Conservation (phyloP, 2,329 filamentous ascomycete species). For the Dactylonectria macrodidyma region DNA sequence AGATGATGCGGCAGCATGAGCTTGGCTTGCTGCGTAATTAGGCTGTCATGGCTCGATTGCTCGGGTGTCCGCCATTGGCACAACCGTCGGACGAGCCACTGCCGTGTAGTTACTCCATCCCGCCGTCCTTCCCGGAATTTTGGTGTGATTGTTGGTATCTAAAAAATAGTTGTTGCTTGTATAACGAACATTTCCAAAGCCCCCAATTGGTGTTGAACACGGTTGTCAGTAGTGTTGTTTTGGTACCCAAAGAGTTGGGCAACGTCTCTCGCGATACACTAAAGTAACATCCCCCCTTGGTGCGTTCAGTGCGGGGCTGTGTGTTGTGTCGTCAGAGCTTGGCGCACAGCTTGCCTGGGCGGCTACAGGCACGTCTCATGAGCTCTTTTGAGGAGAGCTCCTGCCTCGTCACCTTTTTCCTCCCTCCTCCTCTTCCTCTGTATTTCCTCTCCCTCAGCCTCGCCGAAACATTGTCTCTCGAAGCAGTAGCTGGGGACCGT, state of each 20-base stretch:
- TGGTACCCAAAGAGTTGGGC: conserved; percentile 2
- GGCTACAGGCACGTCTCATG: conserved; percentile 29
- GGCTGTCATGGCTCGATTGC: conserved; percentile 19
- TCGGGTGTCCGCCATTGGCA: not conserved
- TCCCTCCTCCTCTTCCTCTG: not conserved
- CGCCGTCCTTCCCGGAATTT: too few relatives aligned
- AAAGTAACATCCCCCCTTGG: too few relatives aligned
- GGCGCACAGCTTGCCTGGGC: conserved; percentile 28
- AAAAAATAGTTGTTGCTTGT: not conserved
- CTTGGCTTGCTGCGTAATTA: conserved; percentile 17
- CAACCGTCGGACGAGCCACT: not conserved
- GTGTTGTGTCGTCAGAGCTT: conserved; percentile 20
- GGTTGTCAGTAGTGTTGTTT: not conserved
- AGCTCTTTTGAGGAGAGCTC: conserved; percentile 18
- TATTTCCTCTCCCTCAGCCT: not conserved
- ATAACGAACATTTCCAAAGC: not conserved
- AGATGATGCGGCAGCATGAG: conserved; percentile 18
- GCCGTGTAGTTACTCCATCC: too few relatives aligned
- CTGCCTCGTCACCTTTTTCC: conserved; percentile 14
- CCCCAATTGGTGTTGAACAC: conserved; percentile 3
- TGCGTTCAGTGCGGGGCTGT: conserved; percentile 26
- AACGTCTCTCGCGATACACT: not conserved
- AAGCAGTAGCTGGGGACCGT: conserved; percentile 3
- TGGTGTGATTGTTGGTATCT: not conserved
- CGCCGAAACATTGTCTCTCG: not conserved